These are phyloP conservation scores for Clitopilus hobsonii DNA, from an alignment of 768 basidiomycete species.

Conservation along the genomic window DNA sequence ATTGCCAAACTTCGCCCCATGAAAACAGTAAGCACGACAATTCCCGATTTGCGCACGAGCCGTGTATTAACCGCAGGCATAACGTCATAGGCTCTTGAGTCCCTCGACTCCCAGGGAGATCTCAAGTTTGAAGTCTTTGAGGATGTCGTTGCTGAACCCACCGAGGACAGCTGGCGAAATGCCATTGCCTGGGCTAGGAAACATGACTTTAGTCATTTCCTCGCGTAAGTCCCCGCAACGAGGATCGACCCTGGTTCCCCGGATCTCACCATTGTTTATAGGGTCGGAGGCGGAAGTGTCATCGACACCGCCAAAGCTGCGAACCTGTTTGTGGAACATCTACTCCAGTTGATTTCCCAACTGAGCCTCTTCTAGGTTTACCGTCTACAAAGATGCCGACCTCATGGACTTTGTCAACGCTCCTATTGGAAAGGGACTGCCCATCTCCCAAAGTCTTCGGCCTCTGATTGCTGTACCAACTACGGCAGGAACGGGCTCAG, in stretches of 20 bases:
- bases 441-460: slow-evolving; percentile 66
- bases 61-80: background rate
- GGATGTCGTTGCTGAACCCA: slow-evolving; percentile 83
- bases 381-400: slow-evolving; percentile 88
- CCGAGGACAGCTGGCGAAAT: slow-evolving; percentile 82
- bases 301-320: slow-evolving; percentile 97
- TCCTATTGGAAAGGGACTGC: slow-evolving; percentile 87
- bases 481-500: slow-evolving; percentile 84
- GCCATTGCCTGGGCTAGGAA: slow-evolving; percentile 86
- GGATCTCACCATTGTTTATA: slow-evolving; percentile 19
- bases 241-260: background rate
- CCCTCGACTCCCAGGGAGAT: slow-evolving; percentile 72
- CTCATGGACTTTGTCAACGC: slow-evolving; percentile 97
- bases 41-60: background rate
- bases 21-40: slow-evolving; percentile 54
- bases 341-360: background rate
- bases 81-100: slow-evolving; percentile 57
- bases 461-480: slow-evolving; percentile 84
- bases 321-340: slow-evolving; percentile 57
- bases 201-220: slow-evolving; percentile 89
- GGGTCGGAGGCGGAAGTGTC: slow-evolving; percentile 90
- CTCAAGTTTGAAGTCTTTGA: slow-evolving; percentile 82
- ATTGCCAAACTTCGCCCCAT: slow-evolving; percentile 79
- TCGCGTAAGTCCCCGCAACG: slow-evolving; percentile 54
- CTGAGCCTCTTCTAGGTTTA: slow-evolving; percentile 47